Evolutionary conservation across 495 filamentous ascomycete species (phyloP).

Genomic region (Tetracladium setigerum): DNA sequence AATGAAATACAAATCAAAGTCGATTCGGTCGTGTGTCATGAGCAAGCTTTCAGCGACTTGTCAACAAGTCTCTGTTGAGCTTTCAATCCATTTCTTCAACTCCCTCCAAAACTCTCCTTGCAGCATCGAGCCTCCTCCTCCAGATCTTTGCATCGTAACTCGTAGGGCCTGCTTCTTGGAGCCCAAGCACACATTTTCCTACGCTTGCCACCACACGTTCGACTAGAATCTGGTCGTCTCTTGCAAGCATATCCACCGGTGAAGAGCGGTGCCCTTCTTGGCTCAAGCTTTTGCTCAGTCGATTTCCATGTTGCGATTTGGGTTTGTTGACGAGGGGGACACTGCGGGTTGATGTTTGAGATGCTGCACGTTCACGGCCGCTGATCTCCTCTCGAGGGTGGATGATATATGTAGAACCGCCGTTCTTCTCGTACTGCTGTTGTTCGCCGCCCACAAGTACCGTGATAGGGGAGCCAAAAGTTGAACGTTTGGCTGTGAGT

Average conservation of each 20-base stretch:
- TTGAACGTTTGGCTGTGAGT: slow-evolving; percentile 16
- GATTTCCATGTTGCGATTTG: slow-evolving; percentile 33
- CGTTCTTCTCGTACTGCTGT: neutral
- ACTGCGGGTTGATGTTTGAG: slow-evolving; percentile 38
- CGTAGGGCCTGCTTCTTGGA: slow-evolving; percentile 55
- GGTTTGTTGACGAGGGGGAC: slow-evolving; percentile 44
- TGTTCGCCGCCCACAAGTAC: too few species aligned
- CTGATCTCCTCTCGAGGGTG: slow-evolving; percentile 6
- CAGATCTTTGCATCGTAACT: slow-evolving; percentile 54
- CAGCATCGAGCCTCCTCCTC: slow-evolving; percentile 64
- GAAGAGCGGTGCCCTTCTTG: slow-evolving; percentile 22
- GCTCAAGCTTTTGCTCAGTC: slow-evolving; percentile 24
- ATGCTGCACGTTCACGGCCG: slow-evolving; percentile 38
- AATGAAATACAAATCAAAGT: too few species aligned
- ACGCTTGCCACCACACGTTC: slow-evolving; percentile 69
- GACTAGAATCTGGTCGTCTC: slow-evolving; percentile 68
- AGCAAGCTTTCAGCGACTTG: neutral
- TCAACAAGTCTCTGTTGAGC: neutral
- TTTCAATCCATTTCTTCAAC: slow-evolving; percentile 20
- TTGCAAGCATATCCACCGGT: slow-evolving; percentile 44
- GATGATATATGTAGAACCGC: slow-evolving; percentile 5
- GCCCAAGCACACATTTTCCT: slow-evolving; percentile 57
- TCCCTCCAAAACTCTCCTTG: slow-evolving; percentile 63
- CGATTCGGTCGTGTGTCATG: too few species aligned
- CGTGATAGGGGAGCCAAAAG: slow-evolving; percentile 11